phyloP scores from a whole-genome alignment of 2,329 filamentous ascomycete species.

The Pseudopyricularia javanii region DNA sequence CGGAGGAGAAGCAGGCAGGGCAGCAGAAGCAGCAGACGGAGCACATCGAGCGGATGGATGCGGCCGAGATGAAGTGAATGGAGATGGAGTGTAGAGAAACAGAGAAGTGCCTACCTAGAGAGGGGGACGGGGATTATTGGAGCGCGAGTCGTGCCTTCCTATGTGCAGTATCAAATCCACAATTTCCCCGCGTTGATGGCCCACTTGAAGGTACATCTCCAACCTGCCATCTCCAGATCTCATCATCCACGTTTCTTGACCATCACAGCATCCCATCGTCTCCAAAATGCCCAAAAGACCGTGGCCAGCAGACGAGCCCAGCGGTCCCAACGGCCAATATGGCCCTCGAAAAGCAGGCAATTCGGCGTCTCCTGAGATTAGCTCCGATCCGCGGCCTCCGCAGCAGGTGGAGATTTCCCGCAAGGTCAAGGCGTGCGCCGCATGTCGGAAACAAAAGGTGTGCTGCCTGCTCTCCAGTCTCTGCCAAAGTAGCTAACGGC shows the following conservation, averaged over 20 bases:
- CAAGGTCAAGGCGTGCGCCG: constrained; percentile 26
- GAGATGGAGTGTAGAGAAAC: too few species aligned
- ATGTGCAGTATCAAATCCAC: too few species aligned
- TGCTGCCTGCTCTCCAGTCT: neutral
- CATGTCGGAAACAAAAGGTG: constrained; percentile 27
- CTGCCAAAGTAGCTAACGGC: neutral
- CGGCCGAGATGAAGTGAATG: too few species aligned
- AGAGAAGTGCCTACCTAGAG: too few species aligned
- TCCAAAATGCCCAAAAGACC: neutral
- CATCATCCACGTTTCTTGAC: too few species aligned
- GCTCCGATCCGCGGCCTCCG: neutral
- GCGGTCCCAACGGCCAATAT: neutral
- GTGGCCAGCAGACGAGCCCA: neutral
- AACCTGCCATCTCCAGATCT: too few species aligned
- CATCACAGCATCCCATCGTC: too few species aligned
- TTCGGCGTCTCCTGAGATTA: neutral
- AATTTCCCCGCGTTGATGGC: too few species aligned
- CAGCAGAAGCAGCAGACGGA: constrained; percentile 8
- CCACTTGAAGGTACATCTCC: too few species aligned
- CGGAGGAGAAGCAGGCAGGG: constrained; percentile 3
- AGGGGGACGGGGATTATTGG: too few species aligned
- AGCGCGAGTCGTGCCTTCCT: too few species aligned
- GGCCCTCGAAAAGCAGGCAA: neutral
- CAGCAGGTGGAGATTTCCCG: constrained; percentile 16
- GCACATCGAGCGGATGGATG: neutral